Conservation (phyloP, 495 filamentous ascomycete species). For the Xylaria grammica region DNA sequence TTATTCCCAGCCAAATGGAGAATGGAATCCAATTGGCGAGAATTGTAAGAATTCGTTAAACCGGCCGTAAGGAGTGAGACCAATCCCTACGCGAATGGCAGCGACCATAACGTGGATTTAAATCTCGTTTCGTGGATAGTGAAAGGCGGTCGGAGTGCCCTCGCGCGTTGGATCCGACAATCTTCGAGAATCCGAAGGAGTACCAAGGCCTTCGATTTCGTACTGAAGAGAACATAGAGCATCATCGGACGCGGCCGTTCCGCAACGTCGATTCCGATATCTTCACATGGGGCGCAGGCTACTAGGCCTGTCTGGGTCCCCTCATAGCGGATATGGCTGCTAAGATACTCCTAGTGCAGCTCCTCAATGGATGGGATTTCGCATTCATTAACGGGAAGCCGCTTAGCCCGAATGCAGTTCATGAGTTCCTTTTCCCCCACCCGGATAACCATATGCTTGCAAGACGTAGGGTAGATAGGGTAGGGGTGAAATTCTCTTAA, state of each 20-base stretch:
- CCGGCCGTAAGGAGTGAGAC: not conserved
- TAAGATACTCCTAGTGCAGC: not conserved
- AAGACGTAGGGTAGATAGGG: conserved; percentile 1
- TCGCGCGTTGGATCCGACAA: no score
- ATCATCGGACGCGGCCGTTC: no score
- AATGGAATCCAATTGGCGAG: conserved; percentile 4
- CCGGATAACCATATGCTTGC: conserved; percentile 9
- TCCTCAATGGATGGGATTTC: not conserved
- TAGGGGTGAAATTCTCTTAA: not conserved
- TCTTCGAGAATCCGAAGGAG: no score
- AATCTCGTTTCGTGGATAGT: no score
- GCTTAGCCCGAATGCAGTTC: not conserved
- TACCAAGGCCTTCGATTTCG: no score
- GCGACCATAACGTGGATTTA: not conserved
- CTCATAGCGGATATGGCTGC: not conserved
- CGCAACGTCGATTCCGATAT: no score
- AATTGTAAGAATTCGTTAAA: not conserved
- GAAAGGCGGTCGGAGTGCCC: no score
- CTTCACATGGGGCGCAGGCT: no score
- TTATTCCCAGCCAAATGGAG: not conserved
- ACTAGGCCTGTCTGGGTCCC: no score
- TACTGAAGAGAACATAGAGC: no score
- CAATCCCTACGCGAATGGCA: not conserved
- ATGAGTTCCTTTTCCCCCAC: conserved; percentile 18
- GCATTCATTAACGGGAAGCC: conserved; percentile 8